Evolutionary conservation across 495 filamentous ascomycete species (phyloP).

Genomic region (Articulospora tetracladia): DNA sequence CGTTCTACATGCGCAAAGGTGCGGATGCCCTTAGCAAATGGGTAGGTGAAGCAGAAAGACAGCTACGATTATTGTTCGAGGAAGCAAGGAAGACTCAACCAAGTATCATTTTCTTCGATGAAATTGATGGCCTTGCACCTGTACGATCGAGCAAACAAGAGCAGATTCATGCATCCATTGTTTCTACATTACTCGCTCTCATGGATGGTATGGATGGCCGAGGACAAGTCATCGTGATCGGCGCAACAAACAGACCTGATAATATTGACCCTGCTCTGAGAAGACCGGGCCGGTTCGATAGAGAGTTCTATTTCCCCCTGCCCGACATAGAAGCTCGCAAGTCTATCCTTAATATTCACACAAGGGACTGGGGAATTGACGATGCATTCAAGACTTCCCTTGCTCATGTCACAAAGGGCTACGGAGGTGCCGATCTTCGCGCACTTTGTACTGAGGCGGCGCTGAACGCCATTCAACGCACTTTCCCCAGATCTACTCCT

Average conservation of each 20-base stretch:
- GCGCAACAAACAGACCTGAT: constrained; percentile 95
- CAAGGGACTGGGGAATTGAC: constrained; percentile 84
- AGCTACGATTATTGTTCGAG: constrained; percentile 89
- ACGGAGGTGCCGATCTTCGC: constrained; percentile 90
- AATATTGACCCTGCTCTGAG: constrained; percentile 93
- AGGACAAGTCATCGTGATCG: constrained; percentile 97
- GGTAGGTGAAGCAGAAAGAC: constrained; percentile 97
- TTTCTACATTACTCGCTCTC: constrained; percentile 87
- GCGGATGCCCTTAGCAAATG: constrained; percentile 97
- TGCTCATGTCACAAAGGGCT: constrained; percentile 87
- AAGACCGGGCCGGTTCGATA: constrained; percentile 90
- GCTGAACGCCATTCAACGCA: constrained; percentile 93
- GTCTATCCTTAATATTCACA: constrained; percentile 91
- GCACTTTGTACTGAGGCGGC: constrained; percentile 97
- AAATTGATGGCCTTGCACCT: constrained; percentile 94
- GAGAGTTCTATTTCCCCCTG: constrained; percentile 96
- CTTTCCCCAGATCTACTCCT: constrained; percentile 96
- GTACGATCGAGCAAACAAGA: constrained; percentile 97
- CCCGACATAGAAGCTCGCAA: constrained; percentile 75
- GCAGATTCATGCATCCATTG: constrained; percentile 97
- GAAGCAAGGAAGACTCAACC: constrained; percentile 93
- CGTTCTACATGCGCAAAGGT: constrained; percentile 98
- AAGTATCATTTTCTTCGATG: constrained; percentile 99
- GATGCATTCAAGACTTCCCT: constrained; percentile 75
- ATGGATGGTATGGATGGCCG: constrained; percentile 99